Evolutionary conservation across 2,329 filamentous ascomycete species (phyloP).

Genomic region (Scleromitrula shiraiana): DNA sequence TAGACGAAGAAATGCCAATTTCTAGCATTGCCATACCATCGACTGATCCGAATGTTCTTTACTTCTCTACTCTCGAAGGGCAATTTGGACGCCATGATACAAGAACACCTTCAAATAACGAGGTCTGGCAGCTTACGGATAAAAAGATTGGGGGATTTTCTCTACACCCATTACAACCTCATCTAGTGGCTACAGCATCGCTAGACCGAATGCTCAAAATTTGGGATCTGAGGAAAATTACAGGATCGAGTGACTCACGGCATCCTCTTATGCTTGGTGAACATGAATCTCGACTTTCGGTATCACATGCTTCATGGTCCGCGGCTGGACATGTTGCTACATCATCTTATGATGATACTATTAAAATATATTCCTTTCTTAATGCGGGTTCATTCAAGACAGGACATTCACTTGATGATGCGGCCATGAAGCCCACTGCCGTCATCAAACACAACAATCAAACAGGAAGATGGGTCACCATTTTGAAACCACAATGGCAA

Average conservation of each 20-base stretch:
- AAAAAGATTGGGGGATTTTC: constrained; percentile 96
- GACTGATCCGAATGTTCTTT: constrained; percentile 63
- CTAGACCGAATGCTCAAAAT: constrained; percentile 83
- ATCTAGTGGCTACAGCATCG: constrained; percentile 82
- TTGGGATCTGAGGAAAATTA: constrained; percentile 84
- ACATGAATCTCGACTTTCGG: constrained; percentile 74
- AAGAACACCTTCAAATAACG: constrained; percentile 49
- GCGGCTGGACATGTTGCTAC: constrained; percentile 79
- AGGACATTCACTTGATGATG: constrained; percentile 48
- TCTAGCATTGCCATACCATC: constrained; percentile 75
- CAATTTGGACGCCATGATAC: constrained; percentile 74
- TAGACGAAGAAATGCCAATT: constrained; percentile 66
- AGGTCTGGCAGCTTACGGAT: constrained; percentile 70
- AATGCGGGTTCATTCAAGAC: constrained; percentile 50
- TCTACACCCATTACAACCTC: constrained; percentile 68
- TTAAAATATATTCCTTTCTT: constrained; percentile 83
- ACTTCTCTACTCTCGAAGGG: constrained; percentile 83
- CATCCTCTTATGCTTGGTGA: constrained; percentile 68
- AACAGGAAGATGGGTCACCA: constrained; percentile 90
- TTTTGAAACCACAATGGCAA: constrained; percentile 80
- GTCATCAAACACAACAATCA: constrained; percentile 86
- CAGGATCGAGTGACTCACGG: constrained; percentile 49
- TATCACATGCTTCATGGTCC: constrained; percentile 90
- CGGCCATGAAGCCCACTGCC: constrained; percentile 60
- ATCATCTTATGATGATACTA: constrained; percentile 86